Evolutionary conservation across 2,329 filamentous ascomycete species (phyloP).

Genomic region (Botrytis porri): DNA sequence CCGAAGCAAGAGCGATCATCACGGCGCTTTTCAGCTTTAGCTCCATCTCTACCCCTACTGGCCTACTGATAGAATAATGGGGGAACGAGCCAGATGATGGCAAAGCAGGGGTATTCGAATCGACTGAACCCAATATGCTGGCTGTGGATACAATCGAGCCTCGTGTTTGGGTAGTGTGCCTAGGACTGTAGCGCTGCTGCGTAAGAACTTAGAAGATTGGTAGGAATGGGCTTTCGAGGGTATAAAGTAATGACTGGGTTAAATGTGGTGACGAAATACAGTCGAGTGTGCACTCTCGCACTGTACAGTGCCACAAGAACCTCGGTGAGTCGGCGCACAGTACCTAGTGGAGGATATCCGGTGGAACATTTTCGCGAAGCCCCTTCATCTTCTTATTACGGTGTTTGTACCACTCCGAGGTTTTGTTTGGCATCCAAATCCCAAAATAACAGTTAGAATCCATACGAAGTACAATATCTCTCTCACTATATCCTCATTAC

Average conservation of each 20-base stretch:
- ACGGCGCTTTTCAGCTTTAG: slow-evolving; percentile 34
- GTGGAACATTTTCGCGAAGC: not conserved
- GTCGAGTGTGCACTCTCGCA: not conserved
- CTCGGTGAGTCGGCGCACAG: not conserved
- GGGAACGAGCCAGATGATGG: slow-evolving; percentile 25
- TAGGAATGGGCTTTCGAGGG: not conserved
- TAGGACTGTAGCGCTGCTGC: not conserved
- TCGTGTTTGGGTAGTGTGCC: slow-evolving; percentile 32
- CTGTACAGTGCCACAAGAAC: not conserved
- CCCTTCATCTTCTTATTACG: slow-evolving; percentile 13
- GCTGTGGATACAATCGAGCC: slow-evolving; percentile 24
- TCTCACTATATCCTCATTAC: not conserved
- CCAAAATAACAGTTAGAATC: not conserved
- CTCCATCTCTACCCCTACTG: slow-evolving; percentile 26
- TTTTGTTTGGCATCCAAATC: not conserved
- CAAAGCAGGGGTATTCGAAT: slow-evolving; percentile 30
- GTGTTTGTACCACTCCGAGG: not conserved
- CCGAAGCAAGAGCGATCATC: slow-evolving; percentile 35
- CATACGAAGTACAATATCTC: not conserved
- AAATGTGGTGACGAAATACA: not conserved
- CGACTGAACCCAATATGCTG: slow-evolving; percentile 30
- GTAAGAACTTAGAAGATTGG: not conserved
- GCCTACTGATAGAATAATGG: slow-evolving; percentile 23
- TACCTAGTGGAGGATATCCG: slow-evolving; percentile 1
- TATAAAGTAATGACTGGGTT: not conserved